Percentiles rank a stretch among this genome's conserved stretches.
Conservation (phyloP, 2,329 filamentous ascomycete genomes). For the Fusarium dimerum region DNA sequence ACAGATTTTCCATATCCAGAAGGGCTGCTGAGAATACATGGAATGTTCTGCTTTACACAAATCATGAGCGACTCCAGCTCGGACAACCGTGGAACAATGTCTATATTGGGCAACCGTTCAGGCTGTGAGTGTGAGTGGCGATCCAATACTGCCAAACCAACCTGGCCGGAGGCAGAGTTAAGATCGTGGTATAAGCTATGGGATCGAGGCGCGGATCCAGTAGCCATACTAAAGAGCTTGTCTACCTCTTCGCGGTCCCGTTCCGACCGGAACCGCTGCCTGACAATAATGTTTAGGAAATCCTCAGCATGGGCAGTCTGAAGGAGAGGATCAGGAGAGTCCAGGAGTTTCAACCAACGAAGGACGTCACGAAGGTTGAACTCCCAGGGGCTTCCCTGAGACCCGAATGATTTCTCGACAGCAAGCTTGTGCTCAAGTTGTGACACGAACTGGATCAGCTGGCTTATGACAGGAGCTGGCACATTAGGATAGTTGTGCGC, state of each 20-base stretch:
- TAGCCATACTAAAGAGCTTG: constrained; percentile 65
- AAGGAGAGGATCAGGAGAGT: constrained; percentile 57
- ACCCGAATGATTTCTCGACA: constrained; percentile 57
- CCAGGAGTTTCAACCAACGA: constrained; percentile 75
- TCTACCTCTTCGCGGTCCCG: constrained; percentile 68
- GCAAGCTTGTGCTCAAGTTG: constrained; percentile 73
- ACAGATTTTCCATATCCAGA: constrained; percentile 86
- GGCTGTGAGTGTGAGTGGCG: constrained; percentile 59
- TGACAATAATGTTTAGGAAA: constrained; percentile 79
- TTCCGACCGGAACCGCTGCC: constrained; percentile 79
- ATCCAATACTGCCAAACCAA: constrained; percentile 72
- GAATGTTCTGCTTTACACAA: constrained; percentile 83
- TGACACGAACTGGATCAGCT: constrained; percentile 78
- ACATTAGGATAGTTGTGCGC: constrained; percentile 72
- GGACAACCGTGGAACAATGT: constrained; percentile 59
- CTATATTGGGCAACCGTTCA: constrained; percentile 51
- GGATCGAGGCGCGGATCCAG: constrained; percentile 51
- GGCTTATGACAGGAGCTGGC: constrained; percentile 57
- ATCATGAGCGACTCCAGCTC: constrained; percentile 85
- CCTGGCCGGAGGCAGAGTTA: constrained; percentile 66
- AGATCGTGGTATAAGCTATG: constrained; percentile 75
- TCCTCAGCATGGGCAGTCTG: constrained; percentile 63
- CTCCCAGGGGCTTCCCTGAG: constrained; percentile 82
- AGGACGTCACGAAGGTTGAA: constrained; percentile 91
- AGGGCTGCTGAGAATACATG: constrained; percentile 83